Evolutionary conservation across 257 asterid species (phyloP).

Genomic region (Salvia splendens): DNA sequence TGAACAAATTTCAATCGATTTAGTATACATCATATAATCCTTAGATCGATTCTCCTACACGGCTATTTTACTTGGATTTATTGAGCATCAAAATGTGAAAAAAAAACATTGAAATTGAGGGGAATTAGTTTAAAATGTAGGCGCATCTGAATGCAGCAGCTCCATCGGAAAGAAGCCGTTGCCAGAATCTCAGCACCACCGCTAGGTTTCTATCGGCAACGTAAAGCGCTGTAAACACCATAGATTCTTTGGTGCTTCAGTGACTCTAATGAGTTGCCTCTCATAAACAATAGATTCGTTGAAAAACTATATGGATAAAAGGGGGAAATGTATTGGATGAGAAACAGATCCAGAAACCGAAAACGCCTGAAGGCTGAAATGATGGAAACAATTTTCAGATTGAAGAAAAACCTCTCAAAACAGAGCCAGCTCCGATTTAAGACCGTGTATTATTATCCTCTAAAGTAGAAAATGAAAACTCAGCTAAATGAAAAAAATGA

Average conservation of each 20-base stretch:
- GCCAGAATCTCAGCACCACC: background rate
- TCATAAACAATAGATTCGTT: too few species aligned
- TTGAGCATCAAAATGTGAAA: background rate
- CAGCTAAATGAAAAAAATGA: too few species aligned
- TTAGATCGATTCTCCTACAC: background rate
- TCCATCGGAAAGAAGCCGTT: background rate
- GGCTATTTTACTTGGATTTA: background rate
- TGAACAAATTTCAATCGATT: too few species aligned
- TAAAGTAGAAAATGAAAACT: too few species aligned
- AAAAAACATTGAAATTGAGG: too few species aligned
- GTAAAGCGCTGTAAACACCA: constrained; percentile 11
- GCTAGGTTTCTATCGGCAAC: background rate
- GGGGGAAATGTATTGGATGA: background rate
- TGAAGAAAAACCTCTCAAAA: background rate
- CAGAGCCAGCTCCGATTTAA: too few species aligned
- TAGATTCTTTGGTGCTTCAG: background rate
- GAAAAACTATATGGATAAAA: background rate
- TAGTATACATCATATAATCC: too few species aligned
- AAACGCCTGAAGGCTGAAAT: background rate
- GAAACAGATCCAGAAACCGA: background rate
- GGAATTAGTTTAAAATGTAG: background rate
- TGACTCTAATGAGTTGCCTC: constrained; percentile 42
- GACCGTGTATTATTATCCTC: too few species aligned
- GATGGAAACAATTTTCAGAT: background rate
- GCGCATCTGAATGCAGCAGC: constrained; percentile 6